Evolutionary conservation across 257 asterid species (phyloP).

Genomic region (Paraleonurus japonicus): DNA sequence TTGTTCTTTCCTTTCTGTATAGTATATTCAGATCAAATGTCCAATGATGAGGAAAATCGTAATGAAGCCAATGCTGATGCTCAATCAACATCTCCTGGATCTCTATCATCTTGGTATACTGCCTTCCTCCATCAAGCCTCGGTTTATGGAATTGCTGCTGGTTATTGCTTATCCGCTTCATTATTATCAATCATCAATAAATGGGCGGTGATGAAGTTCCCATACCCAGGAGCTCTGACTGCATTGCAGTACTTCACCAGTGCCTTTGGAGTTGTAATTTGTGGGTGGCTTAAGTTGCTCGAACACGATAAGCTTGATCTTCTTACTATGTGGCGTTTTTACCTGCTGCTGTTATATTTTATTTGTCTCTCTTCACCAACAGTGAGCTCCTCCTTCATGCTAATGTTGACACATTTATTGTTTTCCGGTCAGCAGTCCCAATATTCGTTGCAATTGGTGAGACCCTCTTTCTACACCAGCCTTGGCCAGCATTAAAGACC

Average conservation of each 20-base stretch:
- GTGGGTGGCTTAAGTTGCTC: constrained; percentile 63
- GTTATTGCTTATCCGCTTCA: constrained; percentile 87
- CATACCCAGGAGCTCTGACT: constrained; percentile 91
- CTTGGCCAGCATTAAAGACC: constrained; percentile 81
- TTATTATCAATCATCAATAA: constrained; percentile 85
- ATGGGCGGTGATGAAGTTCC: constrained; percentile 98
- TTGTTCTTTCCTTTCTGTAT: not conserved
- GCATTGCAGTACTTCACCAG: constrained; percentile 93
- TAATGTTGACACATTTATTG: constrained; percentile 90
- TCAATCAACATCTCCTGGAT: constrained; percentile 33
- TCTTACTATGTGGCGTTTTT: constrained; percentile 85
- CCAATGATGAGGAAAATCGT: constrained; percentile 74
- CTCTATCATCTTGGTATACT: constrained; percentile 46
- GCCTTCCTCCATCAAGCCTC: constrained; percentile 65
- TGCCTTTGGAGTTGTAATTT: constrained; percentile 71
- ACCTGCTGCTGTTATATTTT: constrained; percentile 91
- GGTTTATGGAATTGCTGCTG: constrained; percentile 87
- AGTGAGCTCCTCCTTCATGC: constrained; percentile 97
- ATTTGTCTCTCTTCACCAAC: constrained; percentile 80
- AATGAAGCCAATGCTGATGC: constrained; percentile 34
- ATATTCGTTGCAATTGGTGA: constrained; percentile 92
- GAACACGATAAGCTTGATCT: constrained; percentile 84
- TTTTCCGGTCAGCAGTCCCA: constrained; percentile 92
- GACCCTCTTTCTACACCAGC: constrained; percentile 83
- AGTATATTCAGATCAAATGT: constrained; percentile 51